Conservation (phyloP, 2,329 filamentous ascomycete species). For the Pyrenochaeta sp. region DNA sequence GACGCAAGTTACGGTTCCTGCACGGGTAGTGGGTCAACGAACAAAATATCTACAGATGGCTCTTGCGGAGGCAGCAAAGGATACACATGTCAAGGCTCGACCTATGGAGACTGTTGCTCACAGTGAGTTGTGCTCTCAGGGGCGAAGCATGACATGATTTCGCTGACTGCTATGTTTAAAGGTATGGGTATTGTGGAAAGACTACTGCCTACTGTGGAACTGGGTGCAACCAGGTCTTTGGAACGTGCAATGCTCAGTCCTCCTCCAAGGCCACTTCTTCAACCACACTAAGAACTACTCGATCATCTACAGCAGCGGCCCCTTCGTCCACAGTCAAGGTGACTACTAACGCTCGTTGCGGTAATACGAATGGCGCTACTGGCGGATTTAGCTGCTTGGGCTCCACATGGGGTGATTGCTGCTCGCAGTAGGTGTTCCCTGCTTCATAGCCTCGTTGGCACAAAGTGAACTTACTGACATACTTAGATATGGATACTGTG, state of each 20-base stretch:
- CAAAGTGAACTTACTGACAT: background rate
- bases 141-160: background rate
- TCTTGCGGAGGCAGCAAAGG: too few relatives aligned
- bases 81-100: background rate
- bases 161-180: background rate
- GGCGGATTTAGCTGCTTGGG: conserved; percentile 1
- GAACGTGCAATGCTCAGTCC: background rate
- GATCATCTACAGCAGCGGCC: background rate
- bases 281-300: background rate
- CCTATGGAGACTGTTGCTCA: background rate
- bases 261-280: background rate
- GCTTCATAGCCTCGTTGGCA: background rate
- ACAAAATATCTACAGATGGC: too few relatives aligned
- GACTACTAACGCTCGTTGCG: background rate
- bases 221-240: background rate
- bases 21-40: too few relatives aligned
- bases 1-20: too few relatives aligned
- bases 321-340: background rate
- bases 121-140: background rate
- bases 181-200: background rate
- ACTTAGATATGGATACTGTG: background rate
- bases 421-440: background rate
- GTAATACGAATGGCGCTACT: background rate
- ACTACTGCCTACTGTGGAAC: background rate
- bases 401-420: background rate